Conservation (phyloP, 352 stramenopile genomes). For the Phytopythium helicoides region DNA sequence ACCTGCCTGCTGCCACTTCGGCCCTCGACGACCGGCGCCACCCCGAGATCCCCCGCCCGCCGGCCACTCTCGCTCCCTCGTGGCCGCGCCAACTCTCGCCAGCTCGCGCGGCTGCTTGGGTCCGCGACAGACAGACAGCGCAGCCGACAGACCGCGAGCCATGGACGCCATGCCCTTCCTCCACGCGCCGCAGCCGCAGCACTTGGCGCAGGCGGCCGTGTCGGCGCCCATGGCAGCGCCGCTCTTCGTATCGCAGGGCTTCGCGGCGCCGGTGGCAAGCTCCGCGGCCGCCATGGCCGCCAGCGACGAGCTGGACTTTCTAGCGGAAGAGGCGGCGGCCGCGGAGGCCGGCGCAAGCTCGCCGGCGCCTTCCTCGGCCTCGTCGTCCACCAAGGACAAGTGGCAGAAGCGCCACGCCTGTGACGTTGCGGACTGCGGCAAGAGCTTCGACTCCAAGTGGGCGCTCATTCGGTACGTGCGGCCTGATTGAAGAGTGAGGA, state of each 20-base stretch:
- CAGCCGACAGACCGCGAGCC: not conserved
- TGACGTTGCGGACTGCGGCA: conserved; percentile 60
- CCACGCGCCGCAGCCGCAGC: conserved; percentile 13
- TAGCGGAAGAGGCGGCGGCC: conserved; percentile 4
- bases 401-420: conserved; percentile 80
- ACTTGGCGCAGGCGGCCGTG: conserved; percentile 2
- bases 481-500: not conserved
- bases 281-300: conserved; percentile 6
- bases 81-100: too few relatives aligned
- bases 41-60: conserved; percentile 1
- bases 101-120: not conserved
- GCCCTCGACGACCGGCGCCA: conserved; percentile 7
- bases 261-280: conserved; percentile 17
- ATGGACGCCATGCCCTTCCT: conserved; percentile 14
- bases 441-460: conserved; percentile 87
- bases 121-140: too few relatives aligned
- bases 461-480: conserved; percentile 62
- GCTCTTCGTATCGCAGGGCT: conserved; percentile 5
- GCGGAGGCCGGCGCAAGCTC: conserved; percentile 16
- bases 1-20: too few relatives aligned
- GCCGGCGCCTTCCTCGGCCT: conserved; percentile 32
- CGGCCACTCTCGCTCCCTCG: not conserved
- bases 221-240: conserved; percentile 13
- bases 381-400: conserved; percentile 45
- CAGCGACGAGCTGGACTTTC: conserved; percentile 9